phyloP scores from a whole-genome alignment of 495 filamentous ascomycete species.

The Tuber calosporum region DNA sequence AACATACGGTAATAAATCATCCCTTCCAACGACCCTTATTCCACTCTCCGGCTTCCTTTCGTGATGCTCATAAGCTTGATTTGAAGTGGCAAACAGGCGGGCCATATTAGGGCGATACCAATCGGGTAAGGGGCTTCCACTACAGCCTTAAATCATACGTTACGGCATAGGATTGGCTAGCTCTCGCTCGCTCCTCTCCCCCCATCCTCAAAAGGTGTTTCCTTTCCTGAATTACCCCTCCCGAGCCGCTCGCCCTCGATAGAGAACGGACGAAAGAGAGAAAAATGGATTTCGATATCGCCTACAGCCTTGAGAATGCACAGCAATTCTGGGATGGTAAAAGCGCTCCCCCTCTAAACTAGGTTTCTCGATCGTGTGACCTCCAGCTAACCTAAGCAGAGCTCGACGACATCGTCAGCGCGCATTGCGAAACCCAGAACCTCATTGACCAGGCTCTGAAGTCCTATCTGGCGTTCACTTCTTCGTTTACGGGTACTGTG shows the following conservation, averaged over 20 bases:
- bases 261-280: not conserved
- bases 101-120: not conserved
- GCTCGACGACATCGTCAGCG: slow-evolving; percentile 70
- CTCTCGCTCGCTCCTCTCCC: not conserved
- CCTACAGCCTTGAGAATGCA: slow-evolving; percentile 67
- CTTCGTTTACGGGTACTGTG: slow-evolving; percentile 60
- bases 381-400: slow-evolving; percentile 50
- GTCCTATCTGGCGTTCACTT: slow-evolving; percentile 70
- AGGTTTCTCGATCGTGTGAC: not conserved
- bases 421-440: slow-evolving; percentile 64
- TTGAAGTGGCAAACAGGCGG: not conserved
- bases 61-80: not conserved
- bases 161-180: not conserved
- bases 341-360: slow-evolving; percentile 35
- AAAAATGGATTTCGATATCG: slow-evolving; percentile 55
- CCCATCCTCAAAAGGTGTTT: not conserved
- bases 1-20: not conserved
- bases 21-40: not conserved
- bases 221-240: not conserved
- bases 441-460: slow-evolving; percentile 81
- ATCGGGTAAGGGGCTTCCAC: not conserved
- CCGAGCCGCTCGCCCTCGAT: not conserved
- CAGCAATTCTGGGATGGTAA: slow-evolving; percentile 89
- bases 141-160: not conserved
- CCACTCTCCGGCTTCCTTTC: not conserved